phyloP scores from a whole-genome alignment of 1,284 basidiomycete species.

The Tilletia indica region DNA sequence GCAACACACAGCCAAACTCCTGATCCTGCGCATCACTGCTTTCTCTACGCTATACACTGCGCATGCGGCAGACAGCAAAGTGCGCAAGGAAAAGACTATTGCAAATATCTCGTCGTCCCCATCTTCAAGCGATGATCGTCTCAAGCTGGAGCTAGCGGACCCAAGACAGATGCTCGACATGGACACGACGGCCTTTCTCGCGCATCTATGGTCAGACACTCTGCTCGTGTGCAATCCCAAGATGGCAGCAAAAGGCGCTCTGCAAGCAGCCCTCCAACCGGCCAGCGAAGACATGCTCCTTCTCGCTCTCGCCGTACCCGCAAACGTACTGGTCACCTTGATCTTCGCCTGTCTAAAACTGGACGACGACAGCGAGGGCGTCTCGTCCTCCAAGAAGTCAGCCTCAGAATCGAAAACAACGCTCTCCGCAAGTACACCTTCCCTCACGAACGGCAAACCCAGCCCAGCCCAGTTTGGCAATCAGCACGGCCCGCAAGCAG shows the following conservation, averaged over 20 bases:
- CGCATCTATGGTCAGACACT: neutral
- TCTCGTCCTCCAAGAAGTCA: neutral
- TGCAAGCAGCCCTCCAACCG: neutral
- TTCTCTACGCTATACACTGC: neutral
- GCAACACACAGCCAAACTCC: neutral
- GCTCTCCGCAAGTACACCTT: neutral
- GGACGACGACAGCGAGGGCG: neutral
- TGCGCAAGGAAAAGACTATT: neutral
- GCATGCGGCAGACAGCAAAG: neutral
- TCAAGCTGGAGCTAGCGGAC: neutral
- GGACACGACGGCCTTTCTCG: slow-evolving; percentile 1
- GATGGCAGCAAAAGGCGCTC: neutral
- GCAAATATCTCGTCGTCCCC: neutral
- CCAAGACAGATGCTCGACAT: neutral
- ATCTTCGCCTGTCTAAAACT: neutral
- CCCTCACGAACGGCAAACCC: neutral
- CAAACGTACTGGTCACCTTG: neutral
- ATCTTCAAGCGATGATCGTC: neutral
- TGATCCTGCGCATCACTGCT: neutral
- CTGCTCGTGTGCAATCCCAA: neutral
- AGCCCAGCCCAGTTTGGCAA: neutral
- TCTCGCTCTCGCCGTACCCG: slow-evolving; percentile 2
- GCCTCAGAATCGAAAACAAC: neutral
- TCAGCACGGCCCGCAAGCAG: neutral
- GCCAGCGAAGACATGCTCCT: neutral